Conservation (phyloP, 1,139 yeast species). For the Taiozyma sp. region DNA sequence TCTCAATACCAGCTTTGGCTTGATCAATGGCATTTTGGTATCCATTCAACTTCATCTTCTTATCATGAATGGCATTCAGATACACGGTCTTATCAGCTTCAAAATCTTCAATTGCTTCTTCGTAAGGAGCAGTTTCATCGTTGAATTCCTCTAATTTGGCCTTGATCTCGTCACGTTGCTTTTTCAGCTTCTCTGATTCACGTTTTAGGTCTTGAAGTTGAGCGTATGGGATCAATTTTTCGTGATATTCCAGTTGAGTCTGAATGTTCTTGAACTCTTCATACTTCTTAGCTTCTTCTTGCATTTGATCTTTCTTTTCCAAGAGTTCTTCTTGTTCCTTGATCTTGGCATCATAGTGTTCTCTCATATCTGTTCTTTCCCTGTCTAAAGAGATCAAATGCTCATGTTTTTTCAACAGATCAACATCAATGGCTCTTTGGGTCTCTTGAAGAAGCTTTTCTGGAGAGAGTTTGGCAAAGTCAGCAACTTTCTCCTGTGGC, state of each 20-base stretch:
- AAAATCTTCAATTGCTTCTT: constrained; percentile 16
- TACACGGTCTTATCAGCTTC: constrained; percentile 13
- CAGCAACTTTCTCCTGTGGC: constrained; percentile 94
- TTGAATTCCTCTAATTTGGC: constrained; percentile 30
- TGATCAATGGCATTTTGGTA: neutral
- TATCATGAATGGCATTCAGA: constrained; percentile 12
- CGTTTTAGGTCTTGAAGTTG: constrained; percentile 48
- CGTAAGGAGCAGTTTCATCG: constrained; percentile 28
- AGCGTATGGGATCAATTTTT: constrained; percentile 57
- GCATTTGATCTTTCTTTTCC: constrained; percentile 31
- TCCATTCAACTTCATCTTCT: constrained; percentile 6
- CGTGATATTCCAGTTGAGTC: constrained; percentile 43
- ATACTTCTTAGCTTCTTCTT: constrained; percentile 34
- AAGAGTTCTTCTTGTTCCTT: constrained; percentile 26
- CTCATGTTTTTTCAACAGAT: constrained; percentile 54
- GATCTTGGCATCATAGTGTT: constrained; percentile 24
- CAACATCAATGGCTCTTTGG: constrained; percentile 72
- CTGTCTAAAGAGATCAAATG: constrained; percentile 50
- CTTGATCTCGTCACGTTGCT: constrained; percentile 39
- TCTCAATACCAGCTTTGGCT: constrained; percentile 14
- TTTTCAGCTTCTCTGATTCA: constrained; percentile 37
- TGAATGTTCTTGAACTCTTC: constrained; percentile 30
- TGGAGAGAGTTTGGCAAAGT: constrained; percentile 80
- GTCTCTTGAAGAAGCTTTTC: constrained; percentile 74
- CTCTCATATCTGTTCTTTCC: constrained; percentile 26